These are phyloP conservation scores for Diaporthe caulivora DNA, from an alignment of 2,329 filamentous ascomycete genomes.

Conservation along the genomic window DNA sequence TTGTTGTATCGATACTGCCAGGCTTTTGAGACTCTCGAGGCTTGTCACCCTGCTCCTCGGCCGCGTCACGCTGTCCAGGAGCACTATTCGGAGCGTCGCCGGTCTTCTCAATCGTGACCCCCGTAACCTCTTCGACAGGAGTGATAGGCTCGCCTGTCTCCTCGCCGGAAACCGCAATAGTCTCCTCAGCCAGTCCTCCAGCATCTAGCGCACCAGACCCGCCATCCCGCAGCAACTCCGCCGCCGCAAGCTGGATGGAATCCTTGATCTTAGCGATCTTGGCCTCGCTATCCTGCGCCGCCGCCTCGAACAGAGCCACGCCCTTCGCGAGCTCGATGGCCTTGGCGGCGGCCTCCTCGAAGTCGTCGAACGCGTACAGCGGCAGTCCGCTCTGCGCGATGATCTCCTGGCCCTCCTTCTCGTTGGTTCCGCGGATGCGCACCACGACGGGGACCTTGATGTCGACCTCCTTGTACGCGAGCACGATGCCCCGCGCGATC, in stretches of 20 bases:
- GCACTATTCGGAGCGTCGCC: not conserved
- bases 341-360: conserved; percentile 78
- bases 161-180: not conserved
- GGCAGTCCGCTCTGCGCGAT: conserved; percentile 76
- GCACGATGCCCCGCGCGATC: conserved; percentile 81
- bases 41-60: not conserved
- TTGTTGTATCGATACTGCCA: not conserved
- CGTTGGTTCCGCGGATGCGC: conserved; percentile 80
- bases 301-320: not conserved
- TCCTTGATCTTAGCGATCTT: conserved; percentile 8
- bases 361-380: conserved; percentile 79
- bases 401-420: conserved; percentile 76
- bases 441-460: conserved; percentile 82
- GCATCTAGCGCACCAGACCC: not conserved
- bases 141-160: not conserved
- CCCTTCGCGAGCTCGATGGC: conserved; percentile 62
- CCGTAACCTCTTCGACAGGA: not conserved
- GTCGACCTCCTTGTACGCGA: conserved; percentile 78
- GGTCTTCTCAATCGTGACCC: not conserved
- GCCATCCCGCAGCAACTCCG: not conserved
- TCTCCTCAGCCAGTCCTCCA: not conserved
- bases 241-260: not conserved
- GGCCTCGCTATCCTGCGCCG: not conserved
- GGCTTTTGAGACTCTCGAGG: not conserved
- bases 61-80: not conserved